Conservation (phyloP, 208 protist genomes). For the Crithidia expoeki region DNA sequence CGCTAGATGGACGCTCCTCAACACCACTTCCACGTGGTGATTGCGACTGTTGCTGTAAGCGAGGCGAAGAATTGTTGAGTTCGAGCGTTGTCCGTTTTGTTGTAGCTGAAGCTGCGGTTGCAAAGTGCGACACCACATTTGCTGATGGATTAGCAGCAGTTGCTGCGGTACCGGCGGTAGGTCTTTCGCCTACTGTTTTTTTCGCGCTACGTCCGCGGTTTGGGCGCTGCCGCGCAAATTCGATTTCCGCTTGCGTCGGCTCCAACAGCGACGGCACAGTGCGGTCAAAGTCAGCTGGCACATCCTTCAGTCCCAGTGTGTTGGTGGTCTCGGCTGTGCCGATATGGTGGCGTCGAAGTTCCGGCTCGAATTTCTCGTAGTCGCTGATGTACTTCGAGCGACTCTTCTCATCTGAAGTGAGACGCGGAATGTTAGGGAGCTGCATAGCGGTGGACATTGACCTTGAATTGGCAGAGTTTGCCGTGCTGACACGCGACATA, state of each 20-base stretch:
- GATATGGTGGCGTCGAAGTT: slow-evolving; percentile 88
- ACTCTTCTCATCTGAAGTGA: slow-evolving; percentile 73
- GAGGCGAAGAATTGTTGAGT: not conserved
- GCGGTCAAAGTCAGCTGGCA: slow-evolving; percentile 70
- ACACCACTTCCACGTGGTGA: not conserved
- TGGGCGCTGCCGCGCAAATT: slow-evolving; percentile 46
- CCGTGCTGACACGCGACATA: slow-evolving; percentile 17
- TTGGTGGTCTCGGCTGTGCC: slow-evolving; percentile 64
- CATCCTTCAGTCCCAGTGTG: slow-evolving; percentile 70
- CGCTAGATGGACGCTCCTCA: slow-evolving; percentile 19
- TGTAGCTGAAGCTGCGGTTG: not conserved
- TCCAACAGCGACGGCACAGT: slow-evolving; percentile 59
- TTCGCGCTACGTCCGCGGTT: slow-evolving; percentile 3
- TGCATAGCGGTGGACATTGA: slow-evolving; percentile 37
- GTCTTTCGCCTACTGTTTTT: not conserved
- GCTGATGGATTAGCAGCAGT: not conserved
- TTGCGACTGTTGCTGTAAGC: slow-evolving; percentile 34
- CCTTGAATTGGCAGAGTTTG: not conserved
- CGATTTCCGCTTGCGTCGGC: slow-evolving; percentile 65
- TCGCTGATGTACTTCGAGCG: slow-evolving; percentile 80
- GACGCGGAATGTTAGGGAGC: slow-evolving; percentile 87
- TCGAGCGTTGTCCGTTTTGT: not conserved
- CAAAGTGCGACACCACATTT: not conserved
- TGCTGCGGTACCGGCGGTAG: not conserved
- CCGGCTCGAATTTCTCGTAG: slow-evolving; percentile 89